A percentile compares a stretch with the other conserved stretches of the same genome.
These are phyloP conservation scores for Talaromyces rugulosus DNA, from an alignment of 2,329 filamentous ascomycete genomes.

Conservation along the genomic window DNA sequence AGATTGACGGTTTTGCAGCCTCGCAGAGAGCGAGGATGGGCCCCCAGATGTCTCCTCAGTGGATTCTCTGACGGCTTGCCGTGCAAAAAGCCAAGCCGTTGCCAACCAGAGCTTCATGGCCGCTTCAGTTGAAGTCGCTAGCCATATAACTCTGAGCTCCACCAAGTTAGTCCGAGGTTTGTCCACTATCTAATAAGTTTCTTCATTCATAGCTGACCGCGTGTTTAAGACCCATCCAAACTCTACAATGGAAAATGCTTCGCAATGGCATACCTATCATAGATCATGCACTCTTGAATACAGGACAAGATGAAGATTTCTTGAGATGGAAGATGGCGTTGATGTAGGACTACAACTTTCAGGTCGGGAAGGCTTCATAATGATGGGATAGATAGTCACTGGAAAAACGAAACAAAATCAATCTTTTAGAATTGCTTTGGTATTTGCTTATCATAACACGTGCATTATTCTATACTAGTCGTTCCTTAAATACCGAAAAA, in stretches of 20 bases:
- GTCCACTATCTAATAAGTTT: not conserved
- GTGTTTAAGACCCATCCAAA: constrained; percentile 39
- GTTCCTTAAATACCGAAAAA: too few relatives aligned
- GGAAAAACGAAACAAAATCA: not conserved
- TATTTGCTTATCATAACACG: not conserved
- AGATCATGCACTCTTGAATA: not conserved
- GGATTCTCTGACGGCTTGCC: constrained; percentile 55
- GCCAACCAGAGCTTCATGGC: constrained; percentile 29
- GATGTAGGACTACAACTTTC: constrained; percentile 2
- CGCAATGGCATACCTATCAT: not conserved
- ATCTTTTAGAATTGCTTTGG: not conserved
- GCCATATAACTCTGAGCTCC: constrained; percentile 28
- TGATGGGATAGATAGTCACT: not conserved
- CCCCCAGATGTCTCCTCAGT: constrained; percentile 55
- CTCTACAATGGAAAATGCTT: constrained; percentile 25
- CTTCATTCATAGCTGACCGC: not conserved
- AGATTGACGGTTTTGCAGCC: constrained; percentile 89
- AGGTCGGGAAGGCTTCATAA: not conserved
- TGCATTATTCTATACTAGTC: not conserved
- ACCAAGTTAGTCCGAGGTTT: constrained; percentile 38
- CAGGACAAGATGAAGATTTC: not conserved
- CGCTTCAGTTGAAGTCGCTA: constrained; percentile 27
- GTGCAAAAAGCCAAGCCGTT: constrained; percentile 32
- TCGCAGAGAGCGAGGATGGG: constrained; percentile 82
- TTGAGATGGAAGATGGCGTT: constrained; percentile 1